Conservation (phyloP, 768 basidiomycete species). For the Polyporus arcularius region DNA sequence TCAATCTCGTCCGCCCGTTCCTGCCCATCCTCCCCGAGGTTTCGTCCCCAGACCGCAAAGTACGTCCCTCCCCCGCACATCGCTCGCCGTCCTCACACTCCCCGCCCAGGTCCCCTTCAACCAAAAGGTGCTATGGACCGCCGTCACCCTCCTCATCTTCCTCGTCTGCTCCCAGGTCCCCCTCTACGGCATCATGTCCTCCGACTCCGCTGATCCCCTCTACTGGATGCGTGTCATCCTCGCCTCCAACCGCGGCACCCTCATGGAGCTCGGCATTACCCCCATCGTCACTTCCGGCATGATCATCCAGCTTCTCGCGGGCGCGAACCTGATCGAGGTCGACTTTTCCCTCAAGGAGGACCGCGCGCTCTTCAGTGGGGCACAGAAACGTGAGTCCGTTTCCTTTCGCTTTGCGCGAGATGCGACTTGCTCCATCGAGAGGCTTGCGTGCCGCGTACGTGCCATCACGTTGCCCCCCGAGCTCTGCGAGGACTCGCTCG, state of each 20-base stretch:
- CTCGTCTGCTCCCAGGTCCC: slow-evolving; percentile 99
- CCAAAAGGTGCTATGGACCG: slow-evolving; percentile 98
- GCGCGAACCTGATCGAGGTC: slow-evolving; percentile 96
- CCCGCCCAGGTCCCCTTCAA: slow-evolving; percentile 86
- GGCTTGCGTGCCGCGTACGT: too few relatives aligned
- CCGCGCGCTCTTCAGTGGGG: slow-evolving; percentile 90
- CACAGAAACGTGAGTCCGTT: slow-evolving; percentile 80
- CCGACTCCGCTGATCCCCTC: slow-evolving; percentile 97
- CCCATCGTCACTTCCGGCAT: slow-evolving; percentile 98
- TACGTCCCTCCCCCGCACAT: slow-evolving; percentile 33
- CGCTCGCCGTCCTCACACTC: slow-evolving; percentile 3
- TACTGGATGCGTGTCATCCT: slow-evolving; percentile 99
- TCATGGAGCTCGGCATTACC: slow-evolving; percentile 99
- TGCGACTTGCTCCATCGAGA: too few relatives aligned
- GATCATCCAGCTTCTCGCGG: slow-evolving; percentile 99
- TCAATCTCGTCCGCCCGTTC: slow-evolving; percentile 98
- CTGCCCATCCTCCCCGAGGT: slow-evolving; percentile 96
- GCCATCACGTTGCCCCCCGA: too few relatives aligned
- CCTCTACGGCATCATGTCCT: slow-evolving; percentile 99
- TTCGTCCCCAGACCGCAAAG: slow-evolving; percentile 96
- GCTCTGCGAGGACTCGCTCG: too few relatives aligned
- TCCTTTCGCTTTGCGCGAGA: background rate
- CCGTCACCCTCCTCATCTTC: slow-evolving; percentile 99
- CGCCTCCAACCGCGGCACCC: slow-evolving; percentile 95
- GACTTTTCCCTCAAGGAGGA: slow-evolving; percentile 98